Conservation (phyloP, 441 rosid species). For the Populus hybrid region DNA sequence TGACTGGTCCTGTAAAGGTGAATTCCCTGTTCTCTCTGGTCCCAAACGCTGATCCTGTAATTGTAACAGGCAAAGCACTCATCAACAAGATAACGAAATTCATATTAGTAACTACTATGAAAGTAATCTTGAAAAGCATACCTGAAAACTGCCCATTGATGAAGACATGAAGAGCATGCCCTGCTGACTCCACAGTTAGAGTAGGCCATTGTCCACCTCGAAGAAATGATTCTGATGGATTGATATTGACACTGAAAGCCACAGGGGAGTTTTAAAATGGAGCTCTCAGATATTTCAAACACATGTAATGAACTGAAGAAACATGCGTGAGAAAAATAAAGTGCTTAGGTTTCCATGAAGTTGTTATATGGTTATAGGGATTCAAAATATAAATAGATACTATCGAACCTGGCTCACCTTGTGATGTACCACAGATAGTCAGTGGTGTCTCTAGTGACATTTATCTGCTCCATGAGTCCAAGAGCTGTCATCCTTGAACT, state of each 20-base stretch:
- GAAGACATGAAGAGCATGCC: conserved; percentile 91
- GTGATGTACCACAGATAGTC: conserved; percentile 96
- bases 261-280: conserved; percentile 13
- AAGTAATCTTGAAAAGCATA: conserved; percentile 15
- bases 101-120: neutral
- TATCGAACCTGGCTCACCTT: conserved; percentile 38
- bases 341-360: neutral
- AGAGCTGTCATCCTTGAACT: conserved; percentile 46
- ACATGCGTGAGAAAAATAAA: neutral
- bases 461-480: conserved; percentile 87
- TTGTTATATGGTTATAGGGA: conserved; percentile 1
- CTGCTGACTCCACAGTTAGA: conserved; percentile 71
- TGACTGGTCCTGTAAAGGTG: conserved; percentile 56
- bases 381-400: neutral
- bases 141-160: conserved; percentile 77
- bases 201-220: conserved; percentile 62
- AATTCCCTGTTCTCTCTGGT: conserved; percentile 61
- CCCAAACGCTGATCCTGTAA: conserved; percentile 85
- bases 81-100: neutral
- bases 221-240: conserved; percentile 71
- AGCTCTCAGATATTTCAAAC: neutral
- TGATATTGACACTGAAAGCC: conserved; percentile 55
- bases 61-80: neutral
- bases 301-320: neutral
- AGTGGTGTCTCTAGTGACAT: conserved; percentile 80